phyloP scores from a whole-genome alignment of 225 moss, liverwort and hornwort genomes.

The Asterella californica region DNA sequence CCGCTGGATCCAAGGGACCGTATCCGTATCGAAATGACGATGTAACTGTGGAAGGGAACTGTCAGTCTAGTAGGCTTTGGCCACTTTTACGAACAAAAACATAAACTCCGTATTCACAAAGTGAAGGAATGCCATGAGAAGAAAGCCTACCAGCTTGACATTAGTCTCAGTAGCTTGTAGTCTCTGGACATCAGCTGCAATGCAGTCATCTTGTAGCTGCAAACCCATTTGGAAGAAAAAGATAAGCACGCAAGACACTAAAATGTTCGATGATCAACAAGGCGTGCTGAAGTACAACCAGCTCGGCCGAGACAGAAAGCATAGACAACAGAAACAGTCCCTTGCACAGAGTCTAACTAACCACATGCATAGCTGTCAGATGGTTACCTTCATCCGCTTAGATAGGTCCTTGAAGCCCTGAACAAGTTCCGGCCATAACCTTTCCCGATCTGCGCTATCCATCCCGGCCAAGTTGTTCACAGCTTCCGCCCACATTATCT shows the following conservation, averaged over 20 bases:
- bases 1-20: conserved; percentile 88
- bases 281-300: conserved; percentile 1
- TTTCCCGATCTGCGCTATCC: conserved; percentile 85
- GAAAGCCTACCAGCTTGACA: conserved; percentile 63
- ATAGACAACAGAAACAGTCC: not conserved
- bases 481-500: conserved; percentile 96
- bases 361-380: not conserved
- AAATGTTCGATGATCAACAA: not conserved
- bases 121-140: not conserved
- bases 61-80: not conserved
- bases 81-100: not conserved
- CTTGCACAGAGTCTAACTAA: not conserved
- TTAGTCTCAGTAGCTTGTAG: conserved; percentile 88
- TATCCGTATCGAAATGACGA: conserved; percentile 96
- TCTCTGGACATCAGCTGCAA: conserved; percentile 74
- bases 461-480: conserved; percentile 92
- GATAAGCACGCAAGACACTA: not conserved
- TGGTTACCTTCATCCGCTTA: conserved; percentile 58
- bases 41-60: conserved; percentile 48
- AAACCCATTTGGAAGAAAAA: not conserved
- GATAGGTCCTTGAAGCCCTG: conserved; percentile 93
- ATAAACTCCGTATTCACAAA: not conserved
- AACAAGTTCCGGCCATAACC: conserved; percentile 89
- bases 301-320: not conserved
- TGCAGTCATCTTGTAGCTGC: conserved; percentile 97